Evolutionary conservation across 192 early-diverging fungal genomes (phyloP).

Genomic region (Anaeromyces robustus): DNA sequence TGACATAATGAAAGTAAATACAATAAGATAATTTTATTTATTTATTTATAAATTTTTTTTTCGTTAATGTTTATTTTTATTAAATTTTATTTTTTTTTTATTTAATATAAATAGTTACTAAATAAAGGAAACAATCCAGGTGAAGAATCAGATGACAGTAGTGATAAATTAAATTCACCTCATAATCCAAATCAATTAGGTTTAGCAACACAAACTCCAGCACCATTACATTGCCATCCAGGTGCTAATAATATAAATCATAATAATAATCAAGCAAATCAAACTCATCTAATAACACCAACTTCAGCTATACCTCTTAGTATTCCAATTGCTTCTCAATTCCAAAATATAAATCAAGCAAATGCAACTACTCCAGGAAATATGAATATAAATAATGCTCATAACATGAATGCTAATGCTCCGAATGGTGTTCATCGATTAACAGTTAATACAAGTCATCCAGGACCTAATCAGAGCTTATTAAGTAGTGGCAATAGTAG

Average conservation of each 20-base stretch:
- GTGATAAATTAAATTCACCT: not conserved
- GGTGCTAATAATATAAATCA: not conserved
- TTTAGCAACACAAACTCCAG: not conserved
- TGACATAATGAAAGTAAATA: not conserved
- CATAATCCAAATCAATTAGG: not conserved
- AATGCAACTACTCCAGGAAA: not conserved
- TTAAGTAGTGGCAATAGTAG: not conserved
- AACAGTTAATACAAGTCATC: not conserved
- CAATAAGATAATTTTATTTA: too few relatives aligned
- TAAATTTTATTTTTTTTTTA: too few relatives aligned
- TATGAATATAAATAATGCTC: not conserved
- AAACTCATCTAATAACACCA: not conserved
- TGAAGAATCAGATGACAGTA: not conserved
- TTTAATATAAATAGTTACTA: not conserved
- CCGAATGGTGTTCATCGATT: not conserved
- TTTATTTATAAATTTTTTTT: too few relatives aligned
- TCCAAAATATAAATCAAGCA: not conserved
- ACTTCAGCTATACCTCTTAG: not conserved
- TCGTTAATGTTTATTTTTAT: too few relatives aligned
- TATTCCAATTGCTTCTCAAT: not conserved
- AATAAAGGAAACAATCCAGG: not conserved
- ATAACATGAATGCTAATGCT: not conserved
- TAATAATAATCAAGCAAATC: not conserved
- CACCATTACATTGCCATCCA: not conserved
- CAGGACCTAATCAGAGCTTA: not conserved